phyloP scores from a whole-genome alignment of 2,329 filamentous ascomycete species.

The Cordyceps cateniannulata region DNA sequence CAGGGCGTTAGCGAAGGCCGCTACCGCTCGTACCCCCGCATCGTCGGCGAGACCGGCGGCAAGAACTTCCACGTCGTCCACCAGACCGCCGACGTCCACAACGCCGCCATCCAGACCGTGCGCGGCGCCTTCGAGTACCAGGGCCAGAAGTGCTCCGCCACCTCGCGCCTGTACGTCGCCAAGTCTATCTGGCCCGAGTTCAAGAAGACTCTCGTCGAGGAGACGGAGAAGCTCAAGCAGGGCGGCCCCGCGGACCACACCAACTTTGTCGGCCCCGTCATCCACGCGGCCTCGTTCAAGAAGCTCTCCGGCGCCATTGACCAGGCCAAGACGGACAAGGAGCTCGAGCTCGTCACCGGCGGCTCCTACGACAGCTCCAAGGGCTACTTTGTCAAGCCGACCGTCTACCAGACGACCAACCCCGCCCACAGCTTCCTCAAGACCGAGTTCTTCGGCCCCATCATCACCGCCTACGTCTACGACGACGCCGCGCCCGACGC shows the following conservation, averaged over 20 bases:
- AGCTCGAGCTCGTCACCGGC: constrained; percentile 67
- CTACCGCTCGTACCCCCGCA: constrained; percentile 79
- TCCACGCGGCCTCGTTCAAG: constrained; percentile 75
- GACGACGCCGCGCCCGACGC: constrained; percentile 55
- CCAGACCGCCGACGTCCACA: constrained; percentile 66
- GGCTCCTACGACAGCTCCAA: constrained; percentile 71
- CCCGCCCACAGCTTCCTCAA: constrained; percentile 67
- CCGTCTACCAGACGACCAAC: constrained; percentile 70
- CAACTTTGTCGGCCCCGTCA: constrained; percentile 84
- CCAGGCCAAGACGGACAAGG: constrained; percentile 66
- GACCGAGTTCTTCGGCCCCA: constrained; percentile 76
- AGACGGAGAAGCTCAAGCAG: constrained; percentile 63
- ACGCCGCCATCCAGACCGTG: constrained; percentile 75
- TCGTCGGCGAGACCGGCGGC: constrained; percentile 85
- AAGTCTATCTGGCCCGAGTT: constrained; percentile 69
- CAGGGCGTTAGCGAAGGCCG: constrained; percentile 72
- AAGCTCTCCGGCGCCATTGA: constrained; percentile 74
- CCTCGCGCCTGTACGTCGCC: constrained; percentile 72
- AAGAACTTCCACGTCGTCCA: constrained; percentile 92
- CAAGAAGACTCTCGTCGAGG: constrained; percentile 57
- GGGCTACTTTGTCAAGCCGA: constrained; percentile 80
- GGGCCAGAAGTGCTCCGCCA: constrained; percentile 86
- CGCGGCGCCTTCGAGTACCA: constrained; percentile 87
- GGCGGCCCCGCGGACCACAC: constrained; percentile 62
- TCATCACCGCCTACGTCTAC: constrained; percentile 71